Percentiles rank a stretch among this genome's conserved stretches.
Conservation (phyloP, 768 basidiomycete genomes). For the Rhodotorula babjevae region DNA sequence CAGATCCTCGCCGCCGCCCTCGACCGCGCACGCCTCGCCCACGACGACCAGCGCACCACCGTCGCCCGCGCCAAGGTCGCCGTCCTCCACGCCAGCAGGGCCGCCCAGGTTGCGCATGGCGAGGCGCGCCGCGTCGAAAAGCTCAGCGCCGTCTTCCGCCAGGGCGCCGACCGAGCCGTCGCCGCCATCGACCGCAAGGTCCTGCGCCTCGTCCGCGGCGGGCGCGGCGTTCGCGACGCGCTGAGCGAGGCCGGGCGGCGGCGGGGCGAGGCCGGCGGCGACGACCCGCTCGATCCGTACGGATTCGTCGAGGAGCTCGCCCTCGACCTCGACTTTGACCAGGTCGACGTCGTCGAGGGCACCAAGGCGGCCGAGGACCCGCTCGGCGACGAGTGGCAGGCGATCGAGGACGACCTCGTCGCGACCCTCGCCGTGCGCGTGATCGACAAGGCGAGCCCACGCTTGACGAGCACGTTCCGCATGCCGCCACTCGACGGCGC, state of each 20-base stretch:
- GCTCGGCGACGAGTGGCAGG: slow-evolving; percentile 16
- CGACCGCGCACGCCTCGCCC: neutral
- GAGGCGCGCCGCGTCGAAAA: slow-evolving; percentile 24
- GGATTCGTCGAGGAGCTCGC: slow-evolving; percentile 19
- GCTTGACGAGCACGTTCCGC: neutral
- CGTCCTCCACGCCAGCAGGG: slow-evolving; percentile 11
- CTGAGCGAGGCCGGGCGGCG: neutral
- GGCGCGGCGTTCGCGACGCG: neutral
- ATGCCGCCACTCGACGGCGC: neutral
- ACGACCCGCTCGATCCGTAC: slow-evolving; percentile 1
- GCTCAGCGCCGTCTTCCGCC: slow-evolving; percentile 12
- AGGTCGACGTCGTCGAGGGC: neutral
- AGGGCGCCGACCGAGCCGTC: slow-evolving; percentile 20
- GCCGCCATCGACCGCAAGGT: slow-evolving; percentile 11
- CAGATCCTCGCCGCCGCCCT: neutral
- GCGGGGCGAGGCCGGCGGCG: neutral
- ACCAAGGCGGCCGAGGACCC: neutral
- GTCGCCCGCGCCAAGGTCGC: neutral
- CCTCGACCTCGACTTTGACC: slow-evolving; percentile 21
- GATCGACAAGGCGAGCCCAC: slow-evolving; percentile 4
- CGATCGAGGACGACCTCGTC: slow-evolving; percentile 16
- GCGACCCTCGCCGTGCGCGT: slow-evolving; percentile 6
- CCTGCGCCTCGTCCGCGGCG: neutral
- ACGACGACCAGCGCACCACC: neutral
- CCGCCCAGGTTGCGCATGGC: slow-evolving; percentile 22